These are phyloP conservation scores for Hortaea sp. DNA, from an alignment of 2,329 filamentous ascomycete species.

Conservation along the genomic window DNA sequence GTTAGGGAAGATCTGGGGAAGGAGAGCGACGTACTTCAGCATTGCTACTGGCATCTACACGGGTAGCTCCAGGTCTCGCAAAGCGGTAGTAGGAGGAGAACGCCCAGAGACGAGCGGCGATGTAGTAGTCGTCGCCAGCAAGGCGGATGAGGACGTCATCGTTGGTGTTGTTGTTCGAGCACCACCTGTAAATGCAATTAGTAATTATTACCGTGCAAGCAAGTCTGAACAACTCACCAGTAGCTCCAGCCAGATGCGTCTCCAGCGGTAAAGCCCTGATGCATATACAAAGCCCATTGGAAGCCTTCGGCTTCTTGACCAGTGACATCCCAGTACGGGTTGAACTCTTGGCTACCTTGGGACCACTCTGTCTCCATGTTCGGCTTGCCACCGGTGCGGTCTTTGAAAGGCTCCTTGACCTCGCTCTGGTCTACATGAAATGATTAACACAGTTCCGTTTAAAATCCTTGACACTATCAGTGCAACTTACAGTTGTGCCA, in stretches of 20 bases:
- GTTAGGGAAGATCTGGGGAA: too few species aligned
- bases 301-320: constrained; percentile 14
- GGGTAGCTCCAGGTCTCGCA: constrained; percentile 12
- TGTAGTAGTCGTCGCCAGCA: constrained; percentile 8
- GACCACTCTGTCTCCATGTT: constrained; percentile 15
- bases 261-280: constrained; percentile 10
- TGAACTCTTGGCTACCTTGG: constrained; percentile 9
- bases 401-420: constrained; percentile 9
- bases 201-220: constrained; percentile 2
- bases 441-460: too few species aligned
- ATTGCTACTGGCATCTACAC: constrained; percentile 5
- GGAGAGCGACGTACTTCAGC: too few species aligned
- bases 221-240: too few species aligned
- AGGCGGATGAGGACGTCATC: constrained; percentile 10
- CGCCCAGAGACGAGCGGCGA: constrained; percentile 15
- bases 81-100: constrained; percentile 17
- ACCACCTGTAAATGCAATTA: constrained; percentile 14
- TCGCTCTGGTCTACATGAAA: constrained; percentile 9
- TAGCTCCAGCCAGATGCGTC: too few species aligned
- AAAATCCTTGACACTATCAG: too few species aligned
- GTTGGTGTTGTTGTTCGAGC: background rate
- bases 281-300: constrained; percentile 19
- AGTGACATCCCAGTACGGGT: constrained; percentile 9
- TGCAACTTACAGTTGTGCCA: constrained; percentile 11
- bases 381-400: constrained; percentile 9